Evolutionary conservation across 148 eudicot genomes (phyloP), one percentile per base, ranked within the genome.

Genomic region (Pharnaceum exiguum): DNA sequence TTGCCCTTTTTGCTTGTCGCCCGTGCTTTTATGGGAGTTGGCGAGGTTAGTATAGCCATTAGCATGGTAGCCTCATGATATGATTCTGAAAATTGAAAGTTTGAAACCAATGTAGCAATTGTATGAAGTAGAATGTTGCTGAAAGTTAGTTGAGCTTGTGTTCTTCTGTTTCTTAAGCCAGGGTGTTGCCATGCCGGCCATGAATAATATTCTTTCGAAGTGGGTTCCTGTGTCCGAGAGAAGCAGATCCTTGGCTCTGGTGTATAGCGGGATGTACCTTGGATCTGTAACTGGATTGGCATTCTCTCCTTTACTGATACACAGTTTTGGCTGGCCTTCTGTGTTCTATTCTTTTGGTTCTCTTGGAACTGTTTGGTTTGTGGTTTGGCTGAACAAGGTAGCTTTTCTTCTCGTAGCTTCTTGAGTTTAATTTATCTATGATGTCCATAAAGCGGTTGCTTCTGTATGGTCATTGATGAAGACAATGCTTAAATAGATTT

Each of bases 141-240:
- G n/a, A n/a, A n/a, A n/a, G n/a, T n/a, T n/a, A n/a, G n/a, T n/a
- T n/a, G n/a, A n/a, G n/a, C 12, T 35, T 31, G 11, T 31, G 43
- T 45, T 61, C 27, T 52, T 38, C 5, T 48, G 35, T 71, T 51
- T 58, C 18, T n/a, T 67, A 30, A 57, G 57, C 22, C 74, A 93
- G 99, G 99, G 99, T 61, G 99, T 93, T 63, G 99, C 99, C 26
- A 93, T 93, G 99, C 99, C 99, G 42, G 99, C 99, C 42, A 93
- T 93, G 99, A 88, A 81, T 48, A 93, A 88, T 75, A 78, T 93
- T 47, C 77, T 93, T 25, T 80, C 96, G 51, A 93, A 85, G 60
- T 93, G 99, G 99, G 88, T 93, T 57, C 99, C 99, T 28, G 89
- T 93, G 26, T 72, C 85, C 18, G 99, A 93, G 72, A 93, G 99